Evolutionary conservation across 2,329 filamentous ascomycete species (phyloP), one percentile per base, ranked within the genome.

Genomic region (Ceratocystis eucalypticola): DNA sequence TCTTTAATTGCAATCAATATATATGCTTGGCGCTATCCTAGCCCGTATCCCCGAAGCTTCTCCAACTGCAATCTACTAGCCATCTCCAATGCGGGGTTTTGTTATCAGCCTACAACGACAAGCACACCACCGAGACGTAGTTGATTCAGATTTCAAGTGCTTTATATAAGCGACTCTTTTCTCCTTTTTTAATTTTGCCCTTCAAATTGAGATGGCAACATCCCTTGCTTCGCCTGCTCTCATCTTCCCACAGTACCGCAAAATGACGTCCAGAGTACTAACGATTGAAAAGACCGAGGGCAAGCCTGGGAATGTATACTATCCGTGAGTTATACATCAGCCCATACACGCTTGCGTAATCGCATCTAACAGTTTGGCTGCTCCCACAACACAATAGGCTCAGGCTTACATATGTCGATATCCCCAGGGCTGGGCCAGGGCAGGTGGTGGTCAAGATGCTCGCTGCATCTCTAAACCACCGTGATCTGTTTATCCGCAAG

Each of bases 401-500:
- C 59, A 76, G 82, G 70, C 73, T 89, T 65, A 84, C 84, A 69
- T 78, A 84, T 44, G 76, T 87, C 17, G 81, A 86, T 66, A 80
- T 81, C 69, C 88, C 88, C 30, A 79, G 78, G 1, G 87, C 87
- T 0, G 81, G 83, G 30, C 82, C 83, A 17, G 80, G 80, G 69
- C 82, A 96, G 74, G 79, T 96, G 70, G 80, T 95, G 5, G 79
- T 97, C 69, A 85, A 84, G 72, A 79, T 97, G 72, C 82, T 83
- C 45, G 89, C 91, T 64, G 89, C 87, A 1, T 88, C 93, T 15
- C 85, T 97, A 63, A 97, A 97, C 79, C 94, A 97, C 78, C 88
- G 92, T 71, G 94, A 97, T 75, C 84, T 96, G 71, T 97, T 96
- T 78, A 88, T 96, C 76, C 89, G 93, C 65, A 91, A 94, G 75